phyloP scores from a whole-genome alignment of 169 alveolate species.

The Eimeria tenella region DNA sequence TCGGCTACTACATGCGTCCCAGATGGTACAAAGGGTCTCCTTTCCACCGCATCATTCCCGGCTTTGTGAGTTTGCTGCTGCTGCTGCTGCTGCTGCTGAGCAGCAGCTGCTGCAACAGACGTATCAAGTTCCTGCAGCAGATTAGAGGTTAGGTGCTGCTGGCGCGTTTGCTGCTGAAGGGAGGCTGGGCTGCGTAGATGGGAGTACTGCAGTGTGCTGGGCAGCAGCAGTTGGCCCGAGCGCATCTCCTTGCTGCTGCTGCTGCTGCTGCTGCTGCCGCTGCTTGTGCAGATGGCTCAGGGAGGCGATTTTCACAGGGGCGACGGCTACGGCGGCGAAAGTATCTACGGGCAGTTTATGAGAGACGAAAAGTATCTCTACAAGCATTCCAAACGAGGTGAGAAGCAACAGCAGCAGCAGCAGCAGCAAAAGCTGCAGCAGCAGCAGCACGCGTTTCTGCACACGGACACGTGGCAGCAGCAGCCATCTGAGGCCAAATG shows the following conservation, averaged over 20 bases:
- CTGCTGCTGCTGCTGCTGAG: neutral
- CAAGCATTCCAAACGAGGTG: conserved; percentile 86
- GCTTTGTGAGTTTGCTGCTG: conserved; percentile 81
- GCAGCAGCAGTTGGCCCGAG: neutral
- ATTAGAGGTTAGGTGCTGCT: neutral
- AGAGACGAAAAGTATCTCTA: conserved; percentile 88
- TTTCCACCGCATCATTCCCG: conserved; percentile 87
- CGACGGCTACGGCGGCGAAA: conserved; percentile 91
- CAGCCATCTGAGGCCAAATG: too few relatives aligned
- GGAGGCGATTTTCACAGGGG: conserved; percentile 93
- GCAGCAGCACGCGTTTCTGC: neutral
- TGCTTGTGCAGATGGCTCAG: conserved; percentile 87
- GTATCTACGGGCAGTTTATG: conserved; percentile 91
- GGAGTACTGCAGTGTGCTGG: neutral
- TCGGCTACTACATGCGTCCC: conserved; percentile 90
- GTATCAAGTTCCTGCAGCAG: neutral
- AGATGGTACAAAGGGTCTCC: conserved; percentile 90
- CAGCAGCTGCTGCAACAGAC: neutral
- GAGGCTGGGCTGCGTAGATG: neutral
- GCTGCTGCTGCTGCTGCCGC: conserved; percentile 27
- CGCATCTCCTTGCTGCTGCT: neutral
- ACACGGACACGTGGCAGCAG: neutral
- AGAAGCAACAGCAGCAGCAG: conserved; percentile 6
- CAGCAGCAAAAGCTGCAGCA: conserved; percentile 20
- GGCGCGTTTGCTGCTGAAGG: conserved; percentile 14